These are phyloP conservation scores for Lanzia echinophila DNA, from an alignment of 2,329 filamentous ascomycete genomes.

Conservation along the genomic window DNA sequence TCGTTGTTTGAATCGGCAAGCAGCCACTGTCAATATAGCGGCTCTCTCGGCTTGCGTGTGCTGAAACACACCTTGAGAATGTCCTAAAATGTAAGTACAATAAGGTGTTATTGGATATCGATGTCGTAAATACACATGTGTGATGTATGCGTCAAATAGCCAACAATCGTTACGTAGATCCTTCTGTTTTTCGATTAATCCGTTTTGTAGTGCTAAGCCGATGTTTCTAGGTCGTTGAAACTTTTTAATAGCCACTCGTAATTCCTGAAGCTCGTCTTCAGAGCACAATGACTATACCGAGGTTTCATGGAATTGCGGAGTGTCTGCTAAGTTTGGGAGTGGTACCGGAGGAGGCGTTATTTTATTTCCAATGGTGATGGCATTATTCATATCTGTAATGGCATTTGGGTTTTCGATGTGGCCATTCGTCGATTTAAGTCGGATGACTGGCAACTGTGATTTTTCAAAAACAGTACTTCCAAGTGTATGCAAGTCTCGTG, in stretches of 20 bases:
- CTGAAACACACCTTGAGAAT: background rate
- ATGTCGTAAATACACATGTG: background rate
- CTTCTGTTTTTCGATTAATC: background rate
- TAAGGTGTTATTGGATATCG: background rate
- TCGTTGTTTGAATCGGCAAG: background rate
- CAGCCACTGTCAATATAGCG: background rate
- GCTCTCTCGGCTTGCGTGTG: background rate
- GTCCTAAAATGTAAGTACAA: background rate
- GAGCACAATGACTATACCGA: background rate
- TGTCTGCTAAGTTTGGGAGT: background rate
- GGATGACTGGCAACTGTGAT: no score
- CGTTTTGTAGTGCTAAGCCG: background rate
- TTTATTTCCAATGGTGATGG: no score
- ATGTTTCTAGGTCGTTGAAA: background rate
- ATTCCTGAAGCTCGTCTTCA: background rate
- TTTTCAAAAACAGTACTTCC: no score
- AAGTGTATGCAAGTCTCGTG: no score
- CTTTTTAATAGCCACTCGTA: background rate
- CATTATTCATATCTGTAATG: no score
- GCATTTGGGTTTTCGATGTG: no score
- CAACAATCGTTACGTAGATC: background rate
- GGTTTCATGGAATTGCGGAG: background rate
- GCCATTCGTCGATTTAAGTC: no score
- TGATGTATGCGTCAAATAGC: background rate
- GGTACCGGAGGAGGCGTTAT: background rate